Evolutionary conservation across 371 early-diverging fungal genomes (phyloP).

Genomic region (Amoeboradix gromovi): DNA sequence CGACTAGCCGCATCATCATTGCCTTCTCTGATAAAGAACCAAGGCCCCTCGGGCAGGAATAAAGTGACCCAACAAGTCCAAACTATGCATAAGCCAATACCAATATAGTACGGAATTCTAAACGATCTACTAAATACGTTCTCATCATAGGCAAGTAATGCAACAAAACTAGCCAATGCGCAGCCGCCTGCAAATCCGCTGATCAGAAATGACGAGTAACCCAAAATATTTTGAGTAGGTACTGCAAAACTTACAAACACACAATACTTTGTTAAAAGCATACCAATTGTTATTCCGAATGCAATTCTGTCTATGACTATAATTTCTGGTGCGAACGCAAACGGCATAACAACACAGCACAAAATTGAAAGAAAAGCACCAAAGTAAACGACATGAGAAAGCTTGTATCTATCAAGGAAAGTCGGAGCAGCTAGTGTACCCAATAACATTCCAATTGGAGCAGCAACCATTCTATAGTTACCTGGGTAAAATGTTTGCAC

Average conservation of each 20-base stretch:
- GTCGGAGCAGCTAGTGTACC: background rate
- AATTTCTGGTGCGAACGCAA: background rate
- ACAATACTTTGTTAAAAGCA: background rate
- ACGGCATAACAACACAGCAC: background rate
- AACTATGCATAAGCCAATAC: background rate
- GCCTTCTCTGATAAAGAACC: background rate
- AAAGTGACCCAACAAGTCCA: background rate
- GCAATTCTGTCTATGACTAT: background rate
- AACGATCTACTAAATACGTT: background rate
- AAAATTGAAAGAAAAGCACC: background rate
- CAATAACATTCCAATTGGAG: background rate
- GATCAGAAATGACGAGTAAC: background rate
- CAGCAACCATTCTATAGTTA: background rate
- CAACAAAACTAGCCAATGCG: background rate
- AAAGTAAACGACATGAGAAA: background rate
- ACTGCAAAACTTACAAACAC: background rate
- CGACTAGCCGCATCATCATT: background rate
- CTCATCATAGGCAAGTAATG: background rate
- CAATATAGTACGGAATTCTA: background rate
- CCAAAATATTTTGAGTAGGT: background rate
- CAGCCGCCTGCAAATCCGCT: background rate
- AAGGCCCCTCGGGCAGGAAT: background rate
- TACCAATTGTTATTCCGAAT: background rate
- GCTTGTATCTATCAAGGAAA: background rate
- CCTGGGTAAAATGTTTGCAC: background rate